A percentile compares a stretch with the other conserved stretches of the same genome.
Conservation (phyloP, 768 basidiomycete genomes). For the Xerocomellus amylosporus region DNA sequence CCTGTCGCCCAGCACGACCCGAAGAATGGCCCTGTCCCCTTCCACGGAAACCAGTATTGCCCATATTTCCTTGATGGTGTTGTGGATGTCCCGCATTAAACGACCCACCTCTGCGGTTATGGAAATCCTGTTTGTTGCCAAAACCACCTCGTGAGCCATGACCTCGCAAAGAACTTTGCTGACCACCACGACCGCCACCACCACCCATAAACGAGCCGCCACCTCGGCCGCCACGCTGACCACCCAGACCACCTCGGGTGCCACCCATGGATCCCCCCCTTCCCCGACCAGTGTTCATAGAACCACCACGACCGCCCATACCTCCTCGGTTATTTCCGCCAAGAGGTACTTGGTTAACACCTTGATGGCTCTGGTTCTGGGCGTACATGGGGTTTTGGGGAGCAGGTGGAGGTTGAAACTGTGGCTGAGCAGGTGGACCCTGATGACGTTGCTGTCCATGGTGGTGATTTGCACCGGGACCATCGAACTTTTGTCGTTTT, state of each 20-base stretch:
- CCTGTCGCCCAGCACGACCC: slow-evolving; percentile 40
- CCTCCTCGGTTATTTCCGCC: slow-evolving; percentile 47
- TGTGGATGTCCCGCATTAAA: slow-evolving; percentile 49
- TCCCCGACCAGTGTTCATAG: slow-evolving; percentile 32
- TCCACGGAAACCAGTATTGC: slow-evolving; percentile 50
- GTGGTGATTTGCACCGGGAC: slow-evolving; percentile 51
- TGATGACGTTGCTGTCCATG: slow-evolving; percentile 43
- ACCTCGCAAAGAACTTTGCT: slow-evolving; percentile 51
- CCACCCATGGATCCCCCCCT: slow-evolving; percentile 51
- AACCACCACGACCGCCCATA: slow-evolving; percentile 43
- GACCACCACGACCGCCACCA: slow-evolving; percentile 45
- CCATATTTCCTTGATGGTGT: slow-evolving; percentile 35
- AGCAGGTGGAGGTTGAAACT: slow-evolving; percentile 43
- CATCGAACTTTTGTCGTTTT: slow-evolving; percentile 87
- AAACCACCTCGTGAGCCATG: slow-evolving; percentile 68
- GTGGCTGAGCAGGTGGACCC: slow-evolving; percentile 57
- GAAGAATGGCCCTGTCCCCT: slow-evolving; percentile 57
- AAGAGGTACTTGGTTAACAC: slow-evolving; percentile 38
- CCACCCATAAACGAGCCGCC: slow-evolving; percentile 33
- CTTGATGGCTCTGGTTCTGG: slow-evolving; percentile 41
- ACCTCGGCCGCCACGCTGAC: slow-evolving; percentile 42
- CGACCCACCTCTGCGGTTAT: slow-evolving; percentile 63
- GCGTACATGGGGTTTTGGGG: slow-evolving; percentile 30
- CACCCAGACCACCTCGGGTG: slow-evolving; percentile 44
- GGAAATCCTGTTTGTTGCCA: slow-evolving; percentile 57